Percentiles rank a stretch among this genome's conserved stretches.
Evolutionary conservation across 1,284 basidiomycete species (phyloP).

Genomic region (Sporisorium iseilematis-ciliati): DNA sequence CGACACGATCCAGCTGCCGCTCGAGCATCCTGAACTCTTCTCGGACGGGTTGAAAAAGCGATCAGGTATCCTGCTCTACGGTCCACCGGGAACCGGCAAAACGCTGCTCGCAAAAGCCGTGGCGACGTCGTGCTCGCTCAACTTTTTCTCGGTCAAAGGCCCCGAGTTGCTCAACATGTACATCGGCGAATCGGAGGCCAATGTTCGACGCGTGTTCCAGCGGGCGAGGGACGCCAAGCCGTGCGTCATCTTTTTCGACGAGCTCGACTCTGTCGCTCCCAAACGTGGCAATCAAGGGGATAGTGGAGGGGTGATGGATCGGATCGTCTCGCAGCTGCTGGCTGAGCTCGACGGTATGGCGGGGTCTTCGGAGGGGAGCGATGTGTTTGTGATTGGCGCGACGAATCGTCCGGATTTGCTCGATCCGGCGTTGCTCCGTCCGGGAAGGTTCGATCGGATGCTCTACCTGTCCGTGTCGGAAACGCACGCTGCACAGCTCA

Average conservation of each 20-base stretch:
- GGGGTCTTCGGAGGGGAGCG: constrained; percentile 66
- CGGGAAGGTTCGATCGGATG: constrained; percentile 90
- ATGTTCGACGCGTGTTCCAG: constrained; percentile 72
- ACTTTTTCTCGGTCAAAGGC: constrained; percentile 73
- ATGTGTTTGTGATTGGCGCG: constrained; percentile 72
- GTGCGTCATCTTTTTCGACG: constrained; percentile 73
- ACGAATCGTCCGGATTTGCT: constrained; percentile 72
- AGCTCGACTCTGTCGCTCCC: constrained; percentile 72
- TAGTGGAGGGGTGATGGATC: constrained; percentile 72
- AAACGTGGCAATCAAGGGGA: constrained; percentile 72
- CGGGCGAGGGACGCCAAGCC: constrained; percentile 72
- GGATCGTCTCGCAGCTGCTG: constrained; percentile 71
- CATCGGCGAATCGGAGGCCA: constrained; percentile 72
- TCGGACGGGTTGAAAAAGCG: constrained; percentile 92
- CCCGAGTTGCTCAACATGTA: constrained; percentile 73
- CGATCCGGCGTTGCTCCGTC: constrained; percentile 71
- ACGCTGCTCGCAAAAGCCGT: constrained; percentile 75
- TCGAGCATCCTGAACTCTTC: constrained; percentile 95
- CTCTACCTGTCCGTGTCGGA: constrained; percentile 94
- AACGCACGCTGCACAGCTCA: constrained; percentile 85
- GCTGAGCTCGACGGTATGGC: constrained; percentile 72
- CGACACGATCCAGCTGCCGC: constrained; percentile 94
- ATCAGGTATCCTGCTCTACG: constrained; percentile 76
- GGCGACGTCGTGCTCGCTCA: constrained; percentile 74
- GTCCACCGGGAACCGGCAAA: constrained; percentile 72